phyloP scores from a whole-genome alignment of 768 basidiomycete genomes.

The Gymnopilus dilepis region DNA sequence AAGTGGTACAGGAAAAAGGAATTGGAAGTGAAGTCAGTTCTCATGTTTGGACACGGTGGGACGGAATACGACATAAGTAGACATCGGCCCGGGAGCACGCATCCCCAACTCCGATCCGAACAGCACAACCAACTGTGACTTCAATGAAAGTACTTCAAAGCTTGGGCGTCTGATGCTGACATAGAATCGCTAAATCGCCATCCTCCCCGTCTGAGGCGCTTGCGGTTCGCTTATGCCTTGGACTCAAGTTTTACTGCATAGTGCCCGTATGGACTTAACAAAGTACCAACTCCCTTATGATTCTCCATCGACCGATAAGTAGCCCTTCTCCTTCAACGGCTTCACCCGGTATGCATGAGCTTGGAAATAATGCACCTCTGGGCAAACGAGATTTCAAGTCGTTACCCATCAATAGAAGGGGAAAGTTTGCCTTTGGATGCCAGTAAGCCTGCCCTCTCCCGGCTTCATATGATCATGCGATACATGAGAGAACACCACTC shows the following conservation, averaged over 20 bases:
- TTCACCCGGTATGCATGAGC: conserved; percentile 75
- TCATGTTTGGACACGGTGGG: no score
- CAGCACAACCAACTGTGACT: no score
- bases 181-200: no score
- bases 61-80: no score
- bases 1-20: neutral
- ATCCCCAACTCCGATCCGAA: no score
- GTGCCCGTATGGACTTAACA: conserved; percentile 65
- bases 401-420: no score
- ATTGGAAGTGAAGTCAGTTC: neutral
- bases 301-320: conserved; percentile 79
- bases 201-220: no score
- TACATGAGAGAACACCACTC: conserved; percentile 51
- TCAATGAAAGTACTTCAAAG: no score
- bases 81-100: no score
- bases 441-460: conserved; percentile 67
- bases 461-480: conserved; percentile 71
- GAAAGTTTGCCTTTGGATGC: conserved; percentile 56
- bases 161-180: no score
- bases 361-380: conserved; percentile 74
- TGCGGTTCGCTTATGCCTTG: conserved; percentile 18
- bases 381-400: neutral
- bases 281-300: conserved; percentile 65
- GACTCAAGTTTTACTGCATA: conserved; percentile 61
- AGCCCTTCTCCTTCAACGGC: conserved; percentile 73